Evolutionary conservation across 495 filamentous ascomycete genomes (phyloP).

Genomic region (Oidiodendron maius): DNA sequence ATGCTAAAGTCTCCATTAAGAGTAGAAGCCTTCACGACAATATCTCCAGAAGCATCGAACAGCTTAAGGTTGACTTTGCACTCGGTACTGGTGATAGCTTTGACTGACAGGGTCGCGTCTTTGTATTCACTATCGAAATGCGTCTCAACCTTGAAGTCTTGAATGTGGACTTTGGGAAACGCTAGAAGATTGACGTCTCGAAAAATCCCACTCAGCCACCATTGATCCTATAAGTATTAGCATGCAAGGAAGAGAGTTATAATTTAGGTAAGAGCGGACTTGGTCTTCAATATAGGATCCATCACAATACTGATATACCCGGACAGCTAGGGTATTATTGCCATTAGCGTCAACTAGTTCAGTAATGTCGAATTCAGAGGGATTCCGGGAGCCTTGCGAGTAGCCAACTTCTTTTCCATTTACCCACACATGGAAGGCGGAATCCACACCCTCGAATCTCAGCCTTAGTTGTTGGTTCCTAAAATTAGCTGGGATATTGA

Average conservation of each 20-base stretch:
- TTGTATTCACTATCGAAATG: slow-evolving; percentile 48
- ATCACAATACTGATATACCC: slow-evolving; percentile 63
- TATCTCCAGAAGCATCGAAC: slow-evolving; percentile 22
- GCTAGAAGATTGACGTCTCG: slow-evolving; percentile 61
- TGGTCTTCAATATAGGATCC: slow-evolving; percentile 66
- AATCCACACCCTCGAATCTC: slow-evolving; percentile 66
- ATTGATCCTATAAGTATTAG: slow-evolving; percentile 32
- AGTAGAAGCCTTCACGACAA: slow-evolving; percentile 13
- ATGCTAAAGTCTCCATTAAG: slow-evolving; percentile 7
- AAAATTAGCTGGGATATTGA: slow-evolving; percentile 32
- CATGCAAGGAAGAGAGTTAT: background rate
- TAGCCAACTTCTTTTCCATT: slow-evolving; percentile 62
- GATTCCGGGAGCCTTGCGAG: slow-evolving; percentile 61
- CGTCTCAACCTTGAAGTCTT: slow-evolving; percentile 54
- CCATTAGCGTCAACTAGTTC: slow-evolving; percentile 32
- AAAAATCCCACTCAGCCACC: slow-evolving; percentile 63
- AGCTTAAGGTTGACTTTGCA: slow-evolving; percentile 28
- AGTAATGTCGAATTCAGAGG: slow-evolving; percentile 63
- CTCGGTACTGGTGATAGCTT: slow-evolving; percentile 31
- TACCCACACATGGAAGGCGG: slow-evolving; percentile 61
- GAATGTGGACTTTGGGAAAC: slow-evolving; percentile 50
- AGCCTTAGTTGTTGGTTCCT: slow-evolving; percentile 34
- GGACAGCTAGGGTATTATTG: slow-evolving; percentile 51
- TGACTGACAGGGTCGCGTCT: slow-evolving; percentile 46
- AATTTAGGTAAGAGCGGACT: background rate